Evolutionary conservation across 2,329 filamentous ascomycete genomes (phyloP), one percentile per base, ranked within the genome.

Genomic region (Phaeosphaeriaceae sp.): DNA sequence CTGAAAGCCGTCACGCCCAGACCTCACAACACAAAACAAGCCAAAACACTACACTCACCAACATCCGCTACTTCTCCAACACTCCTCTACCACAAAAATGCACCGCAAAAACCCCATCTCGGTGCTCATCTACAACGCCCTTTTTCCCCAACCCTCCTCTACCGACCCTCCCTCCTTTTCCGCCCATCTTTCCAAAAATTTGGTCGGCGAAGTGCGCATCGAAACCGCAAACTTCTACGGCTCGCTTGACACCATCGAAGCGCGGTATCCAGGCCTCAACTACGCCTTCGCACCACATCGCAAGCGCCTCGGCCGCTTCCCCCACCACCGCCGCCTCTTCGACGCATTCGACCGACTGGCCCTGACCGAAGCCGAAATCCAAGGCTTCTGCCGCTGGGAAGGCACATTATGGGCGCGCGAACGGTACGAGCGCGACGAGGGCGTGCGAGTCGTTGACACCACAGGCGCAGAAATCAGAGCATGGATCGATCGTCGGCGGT

Each of bases 341-440:
- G 83, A 85, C 33, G 87, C 88, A 21, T 91, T 93, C 64, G 87
- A 92, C 72, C 76, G 74, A 20, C 79, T 92, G 18, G 81, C 80
- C 35, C 78, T 92, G 32, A 93, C 89, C 6, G 76, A 83, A 48
- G 76, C 79, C 61, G 89, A 93, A 69, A 90, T 93, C 60, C 80
- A 84, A 45, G 78, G 79, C 40, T 78, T 92, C 67, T 92, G 89
- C 50, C 87, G 89, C 66, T 93, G 89, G 89, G 89, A 92, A 76
- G 89, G 89, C 48, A 92, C 89, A 8, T 85, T 87, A 54, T 92
- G 89, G 89, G 89, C 89, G 53, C 87, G 91, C 67, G 87, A 92
- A 67, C 83, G 88, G 46, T 93, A 86, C 67, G 89, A 93, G 77
- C 81, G 82, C 48, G 89, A 92, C 66, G 87, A 91, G 64, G 85